These are phyloP conservation scores for Pochonia chlamydosporia DNA, from an alignment of 2,329 filamentous ascomycete species.

Conservation along the genomic window DNA sequence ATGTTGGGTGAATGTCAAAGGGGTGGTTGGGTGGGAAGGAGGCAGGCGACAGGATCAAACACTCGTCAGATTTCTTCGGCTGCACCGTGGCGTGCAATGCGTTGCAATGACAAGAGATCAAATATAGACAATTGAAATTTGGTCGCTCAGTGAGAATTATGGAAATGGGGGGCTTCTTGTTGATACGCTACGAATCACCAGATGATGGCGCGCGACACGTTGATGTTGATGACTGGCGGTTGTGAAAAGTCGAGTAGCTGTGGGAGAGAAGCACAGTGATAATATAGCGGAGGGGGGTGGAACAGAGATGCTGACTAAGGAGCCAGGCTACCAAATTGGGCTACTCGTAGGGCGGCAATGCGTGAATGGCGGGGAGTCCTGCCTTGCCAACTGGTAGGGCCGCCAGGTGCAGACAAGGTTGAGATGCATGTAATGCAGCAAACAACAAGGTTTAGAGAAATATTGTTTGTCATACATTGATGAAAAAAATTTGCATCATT, in stretches of 20 bases:
- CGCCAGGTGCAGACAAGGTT: no score
- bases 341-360: no score
- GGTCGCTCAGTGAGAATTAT: not conserved
- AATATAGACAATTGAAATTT: no score
- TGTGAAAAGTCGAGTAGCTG: not conserved
- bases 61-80: not conserved
- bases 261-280: not conserved
- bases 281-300: not conserved
- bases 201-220: not conserved
- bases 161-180: not conserved
- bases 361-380: no score
- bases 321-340: no score
- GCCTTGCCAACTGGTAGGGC: no score
- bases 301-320: not conserved
- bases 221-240: not conserved
- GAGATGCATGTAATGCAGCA: no score
- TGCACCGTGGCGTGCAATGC: not conserved
- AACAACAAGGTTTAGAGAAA: no score
- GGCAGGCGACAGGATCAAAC: not conserved
- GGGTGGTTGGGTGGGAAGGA: not conserved
- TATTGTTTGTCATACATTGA: no score
- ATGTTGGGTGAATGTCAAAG: constrained; percentile 37
- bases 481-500: no score
- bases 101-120: no score
- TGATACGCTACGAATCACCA: not conserved